Evolutionary conservation across 768 basidiomycete species (phyloP).

Genomic region (Tricholomella constricta): DNA sequence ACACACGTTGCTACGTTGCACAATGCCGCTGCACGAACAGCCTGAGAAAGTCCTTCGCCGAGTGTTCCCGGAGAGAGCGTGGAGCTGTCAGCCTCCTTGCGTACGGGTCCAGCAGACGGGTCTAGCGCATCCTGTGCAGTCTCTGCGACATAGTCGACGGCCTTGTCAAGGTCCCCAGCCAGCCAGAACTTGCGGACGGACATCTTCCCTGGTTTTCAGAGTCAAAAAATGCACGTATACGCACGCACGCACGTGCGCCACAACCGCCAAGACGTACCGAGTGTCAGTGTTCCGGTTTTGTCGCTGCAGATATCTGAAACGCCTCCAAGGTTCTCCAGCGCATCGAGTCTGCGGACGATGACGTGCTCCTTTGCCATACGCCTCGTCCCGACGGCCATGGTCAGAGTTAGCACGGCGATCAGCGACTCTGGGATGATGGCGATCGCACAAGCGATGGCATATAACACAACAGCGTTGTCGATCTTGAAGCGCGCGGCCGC

Average conservation of each 20-base stretch:
- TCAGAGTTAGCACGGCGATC: constrained; percentile 54
- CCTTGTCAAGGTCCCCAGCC: constrained; percentile 26
- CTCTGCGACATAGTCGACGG: constrained; percentile 35
- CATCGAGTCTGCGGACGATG: constrained; percentile 63
- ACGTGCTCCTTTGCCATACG: constrained; percentile 60
- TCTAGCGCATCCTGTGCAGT: constrained; percentile 33
- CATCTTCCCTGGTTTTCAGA: constrained; percentile 36
- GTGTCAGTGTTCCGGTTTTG: constrained; percentile 65
- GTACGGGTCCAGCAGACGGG: constrained; percentile 28
- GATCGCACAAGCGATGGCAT: constrained; percentile 40
- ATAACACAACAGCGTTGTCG: constrained; percentile 35
- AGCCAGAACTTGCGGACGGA: constrained; percentile 42
- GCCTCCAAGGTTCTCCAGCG: constrained; percentile 61
- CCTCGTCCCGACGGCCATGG: constrained; percentile 57
- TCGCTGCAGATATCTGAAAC: constrained; percentile 61
- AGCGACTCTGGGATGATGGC: constrained; percentile 44
- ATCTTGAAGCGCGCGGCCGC: constrained; percentile 35
- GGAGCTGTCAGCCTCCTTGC: constrained; percentile 23
- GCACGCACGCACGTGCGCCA: neutral
- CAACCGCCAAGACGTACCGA: constrained; percentile 21
- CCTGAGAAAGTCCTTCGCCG: constrained; percentile 26
- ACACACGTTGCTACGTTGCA: constrained; percentile 8
- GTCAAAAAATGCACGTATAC: neutral
- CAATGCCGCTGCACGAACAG: neutral
- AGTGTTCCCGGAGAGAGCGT: constrained; percentile 21